phyloP scores from a whole-genome alignment of 208 protist genomes.

The Paratrypanosoma confusum region DNA sequence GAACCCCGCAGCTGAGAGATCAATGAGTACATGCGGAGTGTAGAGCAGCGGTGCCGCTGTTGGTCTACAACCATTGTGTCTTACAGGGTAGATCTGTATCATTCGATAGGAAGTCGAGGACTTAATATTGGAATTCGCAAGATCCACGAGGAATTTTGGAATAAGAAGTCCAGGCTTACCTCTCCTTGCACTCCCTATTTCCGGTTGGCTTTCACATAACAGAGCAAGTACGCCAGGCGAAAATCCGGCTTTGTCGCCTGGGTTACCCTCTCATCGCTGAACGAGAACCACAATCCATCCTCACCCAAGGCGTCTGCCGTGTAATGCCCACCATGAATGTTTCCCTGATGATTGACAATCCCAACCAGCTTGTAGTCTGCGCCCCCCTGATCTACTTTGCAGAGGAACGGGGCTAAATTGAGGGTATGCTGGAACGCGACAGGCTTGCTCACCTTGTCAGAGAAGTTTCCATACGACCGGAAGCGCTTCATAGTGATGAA shows the following conservation, averaged over 20 bases:
- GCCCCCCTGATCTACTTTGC: too few relatives aligned
- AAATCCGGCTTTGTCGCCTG: slow-evolving; percentile 25
- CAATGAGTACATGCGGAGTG: too few relatives aligned
- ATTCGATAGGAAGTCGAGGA: too few relatives aligned
- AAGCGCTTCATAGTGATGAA: slow-evolving; percentile 86
- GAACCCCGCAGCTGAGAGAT: too few relatives aligned
- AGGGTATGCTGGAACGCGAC: slow-evolving; percentile 63
- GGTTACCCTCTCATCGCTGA: slow-evolving; percentile 68
- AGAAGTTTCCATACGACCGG: slow-evolving; percentile 54
- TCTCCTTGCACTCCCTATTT: too few relatives aligned
- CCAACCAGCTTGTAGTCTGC: slow-evolving; percentile 79
- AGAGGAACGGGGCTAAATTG: slow-evolving; percentile 60
- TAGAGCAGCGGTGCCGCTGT: too few relatives aligned
- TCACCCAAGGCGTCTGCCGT: slow-evolving; percentile 51
- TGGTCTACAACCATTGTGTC: too few relatives aligned
- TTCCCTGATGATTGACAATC: slow-evolving; percentile 85
- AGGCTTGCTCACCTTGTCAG: slow-evolving; percentile 47
- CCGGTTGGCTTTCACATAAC: too few relatives aligned
- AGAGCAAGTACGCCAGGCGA: slow-evolving; percentile 69
- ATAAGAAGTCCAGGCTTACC: too few relatives aligned
- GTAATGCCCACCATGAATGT: slow-evolving; percentile 88
- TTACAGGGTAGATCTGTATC: too few relatives aligned
- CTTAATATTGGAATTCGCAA: too few relatives aligned
- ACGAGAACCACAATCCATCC: slow-evolving; percentile 71
- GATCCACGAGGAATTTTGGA: too few relatives aligned